Evolutionary conservation across 2,329 filamentous ascomycete genomes (phyloP), one percentile per base, ranked within the genome.

Genomic region (Rutstroemia sydowiana): DNA sequence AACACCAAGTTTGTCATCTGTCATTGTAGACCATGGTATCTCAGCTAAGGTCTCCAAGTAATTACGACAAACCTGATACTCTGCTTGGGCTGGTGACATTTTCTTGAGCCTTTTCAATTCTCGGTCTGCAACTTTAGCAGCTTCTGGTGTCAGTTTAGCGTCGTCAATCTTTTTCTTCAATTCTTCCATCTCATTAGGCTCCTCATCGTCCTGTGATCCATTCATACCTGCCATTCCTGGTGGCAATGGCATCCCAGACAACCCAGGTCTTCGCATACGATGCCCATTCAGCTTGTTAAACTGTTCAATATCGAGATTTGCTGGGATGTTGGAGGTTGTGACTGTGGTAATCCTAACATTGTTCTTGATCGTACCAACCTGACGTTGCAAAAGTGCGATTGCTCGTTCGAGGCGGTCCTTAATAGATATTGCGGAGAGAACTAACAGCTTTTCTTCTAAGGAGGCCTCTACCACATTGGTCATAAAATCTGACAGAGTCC

Each of bases 61-160:
- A 45, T 90, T 95, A 58, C 92, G 77, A 59, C 87, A 89, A 11
- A 98, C 92, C 57, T 93, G 88, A 65, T 96, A 96, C 65, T 98
- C 93, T 34, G 95, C 92, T 66, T 97, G 93, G 46, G 88, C 88
- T 0, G 93, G 91, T 63, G 89, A 91, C 88, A 97, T 97, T 73
- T 95, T 95, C 63, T 87, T 87, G 56, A 98, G 71, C 20, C 93
- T 78, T 63, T 88, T 88, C 43, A 98, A 69, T 68, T 98, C 93
- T 48, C 91, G 80, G 53, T 95, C 87, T 1, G 90, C 92, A n/a
- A 95, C 82, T 71, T 93, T 96, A 55, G 85, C 79, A 6, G 90
- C 91, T 58, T 98, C 93, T 0, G 86, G 78, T 0, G 86, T 87
- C 39, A 98, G 76, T 57, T 85, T 81, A 0, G 92, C 91, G 42